A percentile compares a stretch with the other conserved stretches of the same genome.
These are phyloP conservation scores for Bipolaris sorokiniana DNA, from an alignment of 2,329 filamentous ascomycete genomes.

Conservation along the genomic window DNA sequence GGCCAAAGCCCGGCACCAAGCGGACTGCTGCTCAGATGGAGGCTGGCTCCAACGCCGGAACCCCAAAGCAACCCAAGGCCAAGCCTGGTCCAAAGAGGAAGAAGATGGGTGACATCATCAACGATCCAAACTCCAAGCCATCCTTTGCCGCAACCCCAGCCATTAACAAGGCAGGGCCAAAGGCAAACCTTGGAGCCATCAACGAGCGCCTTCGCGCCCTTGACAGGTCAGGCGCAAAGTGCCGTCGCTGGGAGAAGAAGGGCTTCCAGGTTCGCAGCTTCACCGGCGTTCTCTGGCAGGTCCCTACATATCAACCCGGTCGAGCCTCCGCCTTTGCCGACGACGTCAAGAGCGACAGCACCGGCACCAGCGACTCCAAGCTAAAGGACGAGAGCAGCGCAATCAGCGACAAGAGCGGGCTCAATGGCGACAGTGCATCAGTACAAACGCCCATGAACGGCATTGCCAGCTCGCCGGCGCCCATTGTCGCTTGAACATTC, in stretches of 20 bases:
- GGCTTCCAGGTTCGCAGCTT: conserved; percentile 88
- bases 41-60: conserved; percentile 38
- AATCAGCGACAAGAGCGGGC: conserved; percentile 66
- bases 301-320: conserved; percentile 84
- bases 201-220: conserved; percentile 94
- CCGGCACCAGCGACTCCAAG: conserved; percentile 63
- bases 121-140: conserved; percentile 48
- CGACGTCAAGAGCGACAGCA: conserved; percentile 64
- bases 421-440: conserved; percentile 57
- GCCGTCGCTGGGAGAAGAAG: conserved; percentile 87
- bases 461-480: conserved; percentile 59
- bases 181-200: conserved; percentile 96
- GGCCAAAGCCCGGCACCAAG: conserved; percentile 69
- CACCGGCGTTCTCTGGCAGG: conserved; percentile 82
- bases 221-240: conserved; percentile 89
- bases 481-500: conserved; percentile 32
- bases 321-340: conserved; percentile 62
- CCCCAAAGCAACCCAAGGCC: conserved; percentile 70
- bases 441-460: conserved; percentile 52
- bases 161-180: conserved; percentile 87
- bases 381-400: conserved; percentile 64
- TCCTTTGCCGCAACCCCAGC: conserved; percentile 53
- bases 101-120: conserved; percentile 70
- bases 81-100: conserved; percentile 96
- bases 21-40: conserved; percentile 63